Base-by-base conservation (phyloP, 2,329 filamentous ascomycete species). In the Aspergillus sclerotialis region DNA sequence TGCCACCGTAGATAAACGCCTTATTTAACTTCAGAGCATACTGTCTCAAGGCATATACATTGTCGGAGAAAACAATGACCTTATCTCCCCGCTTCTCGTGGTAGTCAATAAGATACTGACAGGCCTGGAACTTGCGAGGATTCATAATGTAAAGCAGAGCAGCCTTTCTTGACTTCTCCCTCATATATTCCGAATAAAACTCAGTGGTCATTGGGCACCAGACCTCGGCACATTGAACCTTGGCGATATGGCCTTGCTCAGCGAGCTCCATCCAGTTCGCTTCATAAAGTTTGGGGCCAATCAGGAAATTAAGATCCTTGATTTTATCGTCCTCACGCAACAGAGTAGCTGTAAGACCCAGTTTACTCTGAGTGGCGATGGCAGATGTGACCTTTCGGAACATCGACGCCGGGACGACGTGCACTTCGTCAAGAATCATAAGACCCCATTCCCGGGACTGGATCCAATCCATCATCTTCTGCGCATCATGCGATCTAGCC, bases 191-290 rank as follows among this genome's bases (percentile, higher is more conserved):
- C 12, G 87, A 82, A 60, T 95, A 96, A 58, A 98, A 98, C 50
- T 98, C 92, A 0, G 89, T 92, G 0, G 92, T 94, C 92, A 98
- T 98, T 2, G 90, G 88, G 55, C 92, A 98, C 92, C 92, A 98
- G 5, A 98, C 92, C 62, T 98, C 92, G 10, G 92, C 92, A 60
- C 92, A 98, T 61, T 98, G 92, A 2, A 98, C 92, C 48, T 87
- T 83, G 23, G 92, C 92, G 58, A 98, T 98, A 56, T 95, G 89
- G 1, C 92, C 92, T 63, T 95, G 88, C 53, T 95, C 86, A 1
- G 90, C 92, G 26, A 98, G 75, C 60, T 98, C 92, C 80, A 96
- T 94, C 92, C 92, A 98, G 60, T 98, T 98, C 17, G 92, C 92
- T 63, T 98, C 92, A 56, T 94, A 98, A 1, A 98, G 71, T 61